Evolutionary conservation across 164 flowering plant species (phyloP), one percentile per base, ranked within the genome.

Genomic region (Dillenia turbinata): DNA sequence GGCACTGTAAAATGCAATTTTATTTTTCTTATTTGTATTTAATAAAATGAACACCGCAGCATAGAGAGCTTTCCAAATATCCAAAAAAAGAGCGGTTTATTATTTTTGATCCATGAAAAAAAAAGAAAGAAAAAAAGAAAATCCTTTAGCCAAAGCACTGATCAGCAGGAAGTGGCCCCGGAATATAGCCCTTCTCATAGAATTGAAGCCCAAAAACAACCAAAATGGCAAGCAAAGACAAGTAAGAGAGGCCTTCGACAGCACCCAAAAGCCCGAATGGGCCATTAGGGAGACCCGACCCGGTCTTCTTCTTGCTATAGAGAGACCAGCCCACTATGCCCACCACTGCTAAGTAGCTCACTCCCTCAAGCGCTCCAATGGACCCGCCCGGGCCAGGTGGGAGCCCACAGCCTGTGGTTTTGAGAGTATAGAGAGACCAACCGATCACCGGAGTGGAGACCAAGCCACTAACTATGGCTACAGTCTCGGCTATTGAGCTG

Each of bases 361-460:
- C 82, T 6, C 98, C 98, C 57, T 93, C 98, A 1, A 93, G 75
- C 2, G 98, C 98, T 5, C 98, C 98, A 0, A 93, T 77, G 2
- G 96, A 85, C 46, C 98, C 98, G 0, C 85, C 96, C 0, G 97
- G 98, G 9, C 98, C 98, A 0, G 98, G 98, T 7, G 98, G 98
- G 6, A 94, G 90, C 12, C 98, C 98, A 26, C 97, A 94, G 12
- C 97, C 96, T 0, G 97, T 90, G 0, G 96, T 94, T 61, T 91
- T 91, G 57, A 94, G 96, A 9, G 99, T 89, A 84, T 87, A 94
- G 14, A 94, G 96, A 3, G 99, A 94, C 97, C 97, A 94, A 0
- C 75, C 90, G 12, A 94, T 91, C 22, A 91, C 90, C 0, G 99
- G 99, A 12, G 64, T 71, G 0, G 99, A 76, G 33, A 94, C 71